These are phyloP conservation scores for Rhinocladiella mackenziei DNA, from an alignment of 2,329 filamentous ascomycete genomes.

Conservation along the genomic window DNA sequence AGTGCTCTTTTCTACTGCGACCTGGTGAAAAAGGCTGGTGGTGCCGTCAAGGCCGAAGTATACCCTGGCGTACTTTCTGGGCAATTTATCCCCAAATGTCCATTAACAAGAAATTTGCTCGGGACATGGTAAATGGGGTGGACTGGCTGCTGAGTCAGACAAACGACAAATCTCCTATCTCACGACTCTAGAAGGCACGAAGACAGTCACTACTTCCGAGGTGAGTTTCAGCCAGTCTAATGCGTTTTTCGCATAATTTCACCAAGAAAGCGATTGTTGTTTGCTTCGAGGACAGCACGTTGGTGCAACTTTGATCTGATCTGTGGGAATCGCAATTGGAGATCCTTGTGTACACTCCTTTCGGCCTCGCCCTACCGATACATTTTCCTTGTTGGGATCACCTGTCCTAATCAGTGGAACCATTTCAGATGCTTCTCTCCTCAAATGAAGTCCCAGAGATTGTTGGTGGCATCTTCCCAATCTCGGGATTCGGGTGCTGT, in stretches of 20 bases:
- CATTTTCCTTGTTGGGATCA: neutral
- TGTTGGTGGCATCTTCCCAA: too few species aligned
- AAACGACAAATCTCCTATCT: neutral
- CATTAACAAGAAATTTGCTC: conserved; percentile 16
- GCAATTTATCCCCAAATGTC: conserved; percentile 18
- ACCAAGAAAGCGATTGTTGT: neutral
- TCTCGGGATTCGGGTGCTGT: too few species aligned
- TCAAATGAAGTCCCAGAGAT: too few species aligned
- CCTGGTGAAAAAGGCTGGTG: conserved; percentile 13
- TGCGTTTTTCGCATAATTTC: neutral
- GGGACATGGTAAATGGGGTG: conserved; percentile 13
- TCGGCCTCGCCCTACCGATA: too few species aligned
- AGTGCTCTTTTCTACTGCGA: conserved; percentile 17
- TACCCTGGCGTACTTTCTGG: conserved; percentile 21
- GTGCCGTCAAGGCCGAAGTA: conserved; percentile 10
- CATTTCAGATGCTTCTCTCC: too few species aligned
- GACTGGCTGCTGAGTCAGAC: conserved; percentile 16
- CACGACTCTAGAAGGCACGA: too few species aligned
- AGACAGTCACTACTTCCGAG: conserved; percentile 2
- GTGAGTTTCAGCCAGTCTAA: neutral
- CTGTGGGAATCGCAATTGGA: too few species aligned
- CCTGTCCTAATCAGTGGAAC: too few species aligned
- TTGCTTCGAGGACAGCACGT: too few species aligned
- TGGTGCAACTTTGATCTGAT: too few species aligned
- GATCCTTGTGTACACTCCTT: too few species aligned